Conservation (phyloP, 768 basidiomycete species). For the Fomitopsis pulvina region DNA sequence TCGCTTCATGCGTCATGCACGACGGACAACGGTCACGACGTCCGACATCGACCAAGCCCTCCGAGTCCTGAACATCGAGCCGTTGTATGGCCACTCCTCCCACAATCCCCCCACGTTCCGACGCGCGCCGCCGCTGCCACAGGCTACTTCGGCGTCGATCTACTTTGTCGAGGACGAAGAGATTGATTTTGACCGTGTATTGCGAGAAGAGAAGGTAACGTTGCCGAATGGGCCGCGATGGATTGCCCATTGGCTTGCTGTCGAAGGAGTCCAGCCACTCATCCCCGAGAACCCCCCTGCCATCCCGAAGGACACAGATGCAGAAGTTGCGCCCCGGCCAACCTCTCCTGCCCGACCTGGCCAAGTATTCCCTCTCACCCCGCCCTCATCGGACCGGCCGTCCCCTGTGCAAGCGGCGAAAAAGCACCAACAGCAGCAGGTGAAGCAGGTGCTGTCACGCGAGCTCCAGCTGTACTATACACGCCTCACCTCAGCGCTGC, state of each 20-base stretch:
- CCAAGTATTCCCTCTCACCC: constrained; percentile 21
- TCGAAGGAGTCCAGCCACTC: constrained; percentile 96
- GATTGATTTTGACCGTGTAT: constrained; percentile 89
- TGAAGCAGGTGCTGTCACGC: constrained; percentile 87
- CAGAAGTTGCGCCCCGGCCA: constrained; percentile 22
- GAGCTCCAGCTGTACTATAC: constrained; percentile 95
- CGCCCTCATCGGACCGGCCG: constrained; percentile 22
- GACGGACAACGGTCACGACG: constrained; percentile 83
- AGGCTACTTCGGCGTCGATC: constrained; percentile 57
- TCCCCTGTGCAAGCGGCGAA: constrained; percentile 23
- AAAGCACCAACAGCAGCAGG: constrained; percentile 56
- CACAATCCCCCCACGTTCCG: constrained; percentile 59
- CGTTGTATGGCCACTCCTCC: constrained; percentile 80
- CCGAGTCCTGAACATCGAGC: constrained; percentile 93
- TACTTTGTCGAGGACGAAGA: constrained; percentile 97
- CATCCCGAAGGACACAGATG: constrained; percentile 48
- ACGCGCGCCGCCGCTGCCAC: constrained; percentile 40
- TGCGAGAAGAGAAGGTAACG: constrained; percentile 80
- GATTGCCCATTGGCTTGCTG: constrained; percentile 97
- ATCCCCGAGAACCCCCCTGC: constrained; percentile 94
- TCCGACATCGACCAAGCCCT: constrained; percentile 92
- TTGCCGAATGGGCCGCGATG: constrained; percentile 78
- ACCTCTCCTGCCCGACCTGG: constrained; percentile 18
- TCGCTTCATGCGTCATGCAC: constrained; percentile 93
- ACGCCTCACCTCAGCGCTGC: constrained; percentile 77